Evolutionary conservation across 1,139 yeast species (phyloP), one percentile per base, ranked within the genome.

Genomic region (Suhomyces guaymorum): DNA sequence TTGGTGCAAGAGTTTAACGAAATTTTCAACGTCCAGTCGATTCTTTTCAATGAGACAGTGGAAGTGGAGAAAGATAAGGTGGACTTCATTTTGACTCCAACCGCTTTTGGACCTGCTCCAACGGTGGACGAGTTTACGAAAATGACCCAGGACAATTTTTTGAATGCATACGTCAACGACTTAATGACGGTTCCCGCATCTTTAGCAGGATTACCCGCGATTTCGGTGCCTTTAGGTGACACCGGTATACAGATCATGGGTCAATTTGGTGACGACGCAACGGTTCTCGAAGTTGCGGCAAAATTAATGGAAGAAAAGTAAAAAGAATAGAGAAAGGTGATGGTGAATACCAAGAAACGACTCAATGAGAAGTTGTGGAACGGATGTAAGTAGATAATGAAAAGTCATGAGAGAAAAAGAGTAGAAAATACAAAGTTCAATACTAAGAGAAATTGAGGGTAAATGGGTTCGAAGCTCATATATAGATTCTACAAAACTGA

Each of bases 181-280:
- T 78, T 86, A 1, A 70, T 89, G 41, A 88, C 97, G 0, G 84
- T 90, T 4, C 97, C 98, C 0, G 85, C 94, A 27, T 89, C 95
- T 1, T 63, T 94, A 43, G 95, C 96, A 0, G 98, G 97, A 0
- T 61, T 92, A 3, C 99, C 99, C 1, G 77, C 95, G 0, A 71
- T 90, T 8, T 75, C 84, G 0, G 63, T 90, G 2, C 98, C 98
- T 2, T 1, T 72, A 66, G 51, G 59, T 53, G 11, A 45, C 43
- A 75, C 79, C 0, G 75, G 86, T 1, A 66, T 92, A 22, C 98
- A 94, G 54, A 50, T 92, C 2, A 75, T 82, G 53, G 96, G 92
- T 1, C 98, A 90, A 56, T 85, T 67, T 53, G 97, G 96, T 5
- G 82, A 84, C 47, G 98, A 94, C 54, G 50, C 59, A 7, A 63